Base-by-base conservation (phyloP, 2,329 filamentous ascomycete genomes). In the Penicillium polonicum region DNA sequence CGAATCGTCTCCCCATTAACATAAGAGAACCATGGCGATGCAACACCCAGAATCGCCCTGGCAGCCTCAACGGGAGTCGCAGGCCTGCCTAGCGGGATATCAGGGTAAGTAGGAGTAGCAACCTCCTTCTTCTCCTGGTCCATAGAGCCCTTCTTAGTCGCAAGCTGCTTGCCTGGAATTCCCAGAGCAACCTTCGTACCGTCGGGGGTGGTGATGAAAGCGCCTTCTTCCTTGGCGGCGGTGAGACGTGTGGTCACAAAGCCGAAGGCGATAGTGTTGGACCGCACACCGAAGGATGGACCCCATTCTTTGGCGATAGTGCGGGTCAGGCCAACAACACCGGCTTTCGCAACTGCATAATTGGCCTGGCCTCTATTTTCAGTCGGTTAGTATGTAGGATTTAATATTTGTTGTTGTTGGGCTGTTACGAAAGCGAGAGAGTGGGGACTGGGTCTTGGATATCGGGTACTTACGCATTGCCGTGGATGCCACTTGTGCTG, bases 281-380 rank as follows among this genome's bases (percentile, higher is more conserved):
- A 84, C 58, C 91, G 82, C 6, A 96, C 91, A 51, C 91, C 91
- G 67, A 92, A 96, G 38, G 81, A 75, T 0, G 90, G 91, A 1
- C 91, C 91, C 92, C 91, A 96, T 79, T 96, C 88, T 78, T 96
- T 95, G 3, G 91, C 91, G 70, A 96, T 91, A 2, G 91, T 92
- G 79, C 94, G 95, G 36, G 89, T 92, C 57, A 96, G 82, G 6
- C 92, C 92, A 12, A 85, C 85, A 15, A 96, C 85, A 45, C 90
- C 92, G 3, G 91, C 89, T 79, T 96, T 96, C 53, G 90, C 92
- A 48, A 92, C 79, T 36, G 88, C 84, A 75, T 96, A 96, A 81
- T 96, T 96, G 67, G 88, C 85, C 80, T 96, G 91, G n/a, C 91
- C 91, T 15, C 75, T 65, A 39, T 52, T 15, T 48, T 45, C 23